These are phyloP conservation scores for Spathaspora sp. DNA, from an alignment of 1,139 yeast species.

Conservation along the genomic window DNA sequence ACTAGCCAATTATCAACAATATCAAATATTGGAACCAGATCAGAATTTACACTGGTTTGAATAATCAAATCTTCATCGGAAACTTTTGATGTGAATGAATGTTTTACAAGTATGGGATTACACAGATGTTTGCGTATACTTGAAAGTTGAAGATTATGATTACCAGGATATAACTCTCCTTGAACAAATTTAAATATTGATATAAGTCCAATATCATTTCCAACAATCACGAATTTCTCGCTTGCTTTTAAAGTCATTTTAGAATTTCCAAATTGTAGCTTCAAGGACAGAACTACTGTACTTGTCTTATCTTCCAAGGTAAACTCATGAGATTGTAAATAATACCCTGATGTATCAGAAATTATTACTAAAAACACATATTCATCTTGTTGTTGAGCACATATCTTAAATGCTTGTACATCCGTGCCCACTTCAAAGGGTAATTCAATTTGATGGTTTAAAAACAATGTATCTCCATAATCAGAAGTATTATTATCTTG, in stretches of 20 bases:
- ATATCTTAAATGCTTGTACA: constrained; percentile 3
- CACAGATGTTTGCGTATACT: constrained; percentile 24
- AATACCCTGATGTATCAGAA: not conserved
- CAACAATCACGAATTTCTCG: constrained; percentile 21
- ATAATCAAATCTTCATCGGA: constrained; percentile 24
- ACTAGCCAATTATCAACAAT: constrained; percentile 52
- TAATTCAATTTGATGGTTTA: constrained; percentile 20
- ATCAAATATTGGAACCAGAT: constrained; percentile 47
- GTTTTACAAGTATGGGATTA: constrained; percentile 22
- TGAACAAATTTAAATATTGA: constrained; percentile 15
- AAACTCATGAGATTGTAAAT: constrained; percentile 2
- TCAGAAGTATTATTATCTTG: constrained; percentile 12
- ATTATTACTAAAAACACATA: constrained; percentile 1
- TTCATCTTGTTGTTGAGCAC: not conserved
- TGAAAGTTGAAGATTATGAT: constrained; percentile 20
- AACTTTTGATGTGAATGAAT: constrained; percentile 14
- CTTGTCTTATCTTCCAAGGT: not conserved
- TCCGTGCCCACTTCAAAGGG: not conserved
- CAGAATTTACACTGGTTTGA: constrained; percentile 34
- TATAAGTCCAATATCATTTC: constrained; percentile 26
- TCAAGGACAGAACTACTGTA: constrained; percentile 1
- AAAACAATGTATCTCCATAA: constrained; percentile 35
- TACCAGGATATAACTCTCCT: constrained; percentile 15
- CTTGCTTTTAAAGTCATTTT: constrained; percentile 21
- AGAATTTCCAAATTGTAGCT: not conserved